A percentile compares a stretch with the other conserved stretches of the same genome.
Evolutionary conservation across 768 basidiomycete genomes (phyloP).

Genomic region (Sistotremastrum niveocremeum): DNA sequence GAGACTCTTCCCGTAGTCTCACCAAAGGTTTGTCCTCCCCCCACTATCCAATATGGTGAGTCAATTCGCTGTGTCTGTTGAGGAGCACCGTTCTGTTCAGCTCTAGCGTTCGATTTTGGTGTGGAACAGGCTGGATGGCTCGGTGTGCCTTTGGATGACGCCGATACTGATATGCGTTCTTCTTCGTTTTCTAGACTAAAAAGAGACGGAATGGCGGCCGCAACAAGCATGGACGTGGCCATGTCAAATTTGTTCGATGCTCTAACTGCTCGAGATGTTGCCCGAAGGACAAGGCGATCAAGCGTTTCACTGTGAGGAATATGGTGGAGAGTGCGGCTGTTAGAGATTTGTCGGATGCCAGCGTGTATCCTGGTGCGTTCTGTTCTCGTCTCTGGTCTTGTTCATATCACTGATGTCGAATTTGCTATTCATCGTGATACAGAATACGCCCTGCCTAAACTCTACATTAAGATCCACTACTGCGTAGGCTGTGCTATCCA

Average conservation of each 20-base stretch:
- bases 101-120: too few species aligned
- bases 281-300: constrained; percentile 99
- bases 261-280: constrained; percentile 99
- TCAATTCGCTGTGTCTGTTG: too few species aligned
- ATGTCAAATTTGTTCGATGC: constrained; percentile 89
- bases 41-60: too few species aligned
- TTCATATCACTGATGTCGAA: background rate
- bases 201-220: constrained; percentile 99
- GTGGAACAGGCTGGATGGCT: too few species aligned
- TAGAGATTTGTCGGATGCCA: constrained; percentile 92
- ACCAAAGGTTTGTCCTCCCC: too few species aligned
- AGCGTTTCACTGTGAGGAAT: constrained; percentile 98
- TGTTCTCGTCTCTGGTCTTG: background rate
- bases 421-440: constrained; percentile 3
- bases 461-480: constrained; percentile 98
- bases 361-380: constrained; percentile 73
- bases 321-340: constrained; percentile 99
- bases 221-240: constrained; percentile 99
- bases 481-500: constrained; percentile 99
- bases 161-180: background rate
- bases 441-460: constrained; percentile 95
- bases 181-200: constrained; percentile 54
- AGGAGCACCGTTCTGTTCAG: too few species aligned
- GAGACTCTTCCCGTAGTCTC: too few species aligned
- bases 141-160: too few species aligned